Evolutionary conservation across 2,329 filamentous ascomycete genomes (phyloP).

Genomic region (Colletotrichum australisinense): DNA sequence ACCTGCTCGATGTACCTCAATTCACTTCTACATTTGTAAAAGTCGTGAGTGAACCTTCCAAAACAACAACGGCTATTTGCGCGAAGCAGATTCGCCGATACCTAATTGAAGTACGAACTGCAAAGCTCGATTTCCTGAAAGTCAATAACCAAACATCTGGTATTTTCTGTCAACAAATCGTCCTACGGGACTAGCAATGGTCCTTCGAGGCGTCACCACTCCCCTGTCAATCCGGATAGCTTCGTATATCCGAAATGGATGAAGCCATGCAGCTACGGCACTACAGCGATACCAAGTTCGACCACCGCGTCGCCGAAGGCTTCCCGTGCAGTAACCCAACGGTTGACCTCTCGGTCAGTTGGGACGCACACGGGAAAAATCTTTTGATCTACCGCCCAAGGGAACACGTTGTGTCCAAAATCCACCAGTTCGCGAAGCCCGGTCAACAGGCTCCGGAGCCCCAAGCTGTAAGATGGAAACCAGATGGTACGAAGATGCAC

Average conservation of each 20-base stretch:
- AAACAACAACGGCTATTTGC: not conserved
- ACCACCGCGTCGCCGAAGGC: constrained; percentile 63
- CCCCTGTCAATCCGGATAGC: constrained; percentile 26
- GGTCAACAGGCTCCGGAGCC: constrained; percentile 55
- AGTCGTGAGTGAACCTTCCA: constrained; percentile 4
- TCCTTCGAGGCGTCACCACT: not conserved
- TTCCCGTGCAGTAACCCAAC: constrained; percentile 83
- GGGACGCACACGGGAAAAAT: constrained; percentile 73
- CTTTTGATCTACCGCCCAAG: constrained; percentile 83
- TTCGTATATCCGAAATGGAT: constrained; percentile 36
- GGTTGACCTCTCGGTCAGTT: constrained; percentile 83
- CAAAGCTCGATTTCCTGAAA: not conserved
- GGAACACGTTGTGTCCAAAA: constrained; percentile 72
- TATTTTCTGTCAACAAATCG: not conserved
- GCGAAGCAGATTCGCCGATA: not conserved
- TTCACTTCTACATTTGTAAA: not conserved
- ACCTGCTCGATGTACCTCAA: not conserved
- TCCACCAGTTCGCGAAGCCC: constrained; percentile 55
- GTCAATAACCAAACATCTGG: not conserved
- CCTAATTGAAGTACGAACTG: not conserved
- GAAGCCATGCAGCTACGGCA: constrained; percentile 54
- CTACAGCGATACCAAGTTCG: constrained; percentile 68
- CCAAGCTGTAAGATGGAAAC: constrained; percentile 71
- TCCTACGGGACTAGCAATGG: constrained; percentile 13
- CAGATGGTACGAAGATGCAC: constrained; percentile 66